Evolutionary conservation across 129 eudicot genomes (phyloP), one percentile per base, ranked within the genome.

Genomic region (Glebionis coronaria): DNA sequence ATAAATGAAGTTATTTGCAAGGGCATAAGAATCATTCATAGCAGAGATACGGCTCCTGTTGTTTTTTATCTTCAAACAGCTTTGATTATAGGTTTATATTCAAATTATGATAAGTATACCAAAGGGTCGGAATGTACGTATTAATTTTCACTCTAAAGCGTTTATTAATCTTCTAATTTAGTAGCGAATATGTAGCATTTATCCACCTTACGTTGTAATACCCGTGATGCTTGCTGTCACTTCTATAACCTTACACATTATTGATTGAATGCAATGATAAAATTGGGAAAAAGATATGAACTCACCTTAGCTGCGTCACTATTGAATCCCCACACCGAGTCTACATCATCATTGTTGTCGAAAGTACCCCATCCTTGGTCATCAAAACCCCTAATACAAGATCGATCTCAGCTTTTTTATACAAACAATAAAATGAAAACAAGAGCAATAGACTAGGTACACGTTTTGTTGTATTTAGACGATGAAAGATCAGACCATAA

Each of bases 321-420:
- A 70, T 71, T 84, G 65, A 88, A 91, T 44, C 98, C 98, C 98
- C 98, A 93, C 25, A 93, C 96, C 14, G 98, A 93, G 75, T 93
- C 95, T 28, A 78, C 82, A 75, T 93, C 98, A 67, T 92, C 98
- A 65, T 82, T 88, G 72, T 82, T 81, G 74, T 88, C 96, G 61
- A 88, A 93, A 23, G 87, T 85, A 44, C 98, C 98, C 96, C 96
- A 93, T 13, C 82, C 66, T 49, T 91, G 84, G 38, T 93, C 96
- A 61, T 88, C 96, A 73, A 93, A 93, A 77, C 88, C 71, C 74
- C 98, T 88, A 77, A 49, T 16, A 12, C 49, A 67, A 56, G 44
- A 74, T 18, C 47, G 27, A 57, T 29, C 53, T 50, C 28, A 61
- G 38, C 25, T 52, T 51, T 71, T 47, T 55, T 21, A 61, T 51